Evolutionary conservation across 2,329 filamentous ascomycete species (phyloP).

Genomic region (Thelonectria olida): DNA sequence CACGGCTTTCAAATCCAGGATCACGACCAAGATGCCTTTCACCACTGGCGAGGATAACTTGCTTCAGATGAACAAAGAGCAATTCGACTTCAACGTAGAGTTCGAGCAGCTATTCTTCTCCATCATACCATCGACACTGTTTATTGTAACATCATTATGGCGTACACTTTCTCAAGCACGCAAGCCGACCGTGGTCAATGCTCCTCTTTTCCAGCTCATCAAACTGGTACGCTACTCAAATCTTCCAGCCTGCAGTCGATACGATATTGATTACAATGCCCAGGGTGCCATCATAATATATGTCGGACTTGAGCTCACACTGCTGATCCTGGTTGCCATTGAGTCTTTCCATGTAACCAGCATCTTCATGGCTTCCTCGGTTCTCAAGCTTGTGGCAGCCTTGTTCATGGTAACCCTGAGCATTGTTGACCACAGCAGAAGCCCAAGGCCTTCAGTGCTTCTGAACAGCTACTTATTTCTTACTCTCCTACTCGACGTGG

Average conservation of each 20-base stretch:
- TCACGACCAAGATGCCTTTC: conserved; percentile 8
- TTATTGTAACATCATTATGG: conserved; percentile 18
- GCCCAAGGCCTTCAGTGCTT: conserved; percentile 51
- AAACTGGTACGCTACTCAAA: conserved; percentile 1
- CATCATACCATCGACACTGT: conserved; percentile 12
- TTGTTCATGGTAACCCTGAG: conserved; percentile 4
- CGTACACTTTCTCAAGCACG: conserved; percentile 12
- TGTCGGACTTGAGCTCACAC: conserved; percentile 14
- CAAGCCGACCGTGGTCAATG: conserved; percentile 17
- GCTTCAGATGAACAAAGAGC: conserved; percentile 10
- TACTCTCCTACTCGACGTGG: conserved; percentile 51
- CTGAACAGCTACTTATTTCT: conserved; percentile 51
- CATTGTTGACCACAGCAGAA: conserved; percentile 41
- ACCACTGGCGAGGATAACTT: conserved; percentile 4
- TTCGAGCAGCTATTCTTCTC: conserved; percentile 19
- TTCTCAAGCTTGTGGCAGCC: conserved; percentile 4
- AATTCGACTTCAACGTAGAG: conserved; percentile 17
- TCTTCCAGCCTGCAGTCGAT: background rate
- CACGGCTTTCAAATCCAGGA: background rate
- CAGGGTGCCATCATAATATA: conserved; percentile 8
- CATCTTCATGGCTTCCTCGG: conserved; percentile 9
- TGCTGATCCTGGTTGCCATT: conserved; percentile 13
- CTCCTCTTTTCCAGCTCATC: conserved; percentile 15
- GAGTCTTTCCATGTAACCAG: conserved; percentile 10
- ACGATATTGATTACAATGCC: background rate